These are phyloP conservation scores for Fomitopsis palustris DNA, from an alignment of 1,284 basidiomycete genomes.

Conservation along the genomic window DNA sequence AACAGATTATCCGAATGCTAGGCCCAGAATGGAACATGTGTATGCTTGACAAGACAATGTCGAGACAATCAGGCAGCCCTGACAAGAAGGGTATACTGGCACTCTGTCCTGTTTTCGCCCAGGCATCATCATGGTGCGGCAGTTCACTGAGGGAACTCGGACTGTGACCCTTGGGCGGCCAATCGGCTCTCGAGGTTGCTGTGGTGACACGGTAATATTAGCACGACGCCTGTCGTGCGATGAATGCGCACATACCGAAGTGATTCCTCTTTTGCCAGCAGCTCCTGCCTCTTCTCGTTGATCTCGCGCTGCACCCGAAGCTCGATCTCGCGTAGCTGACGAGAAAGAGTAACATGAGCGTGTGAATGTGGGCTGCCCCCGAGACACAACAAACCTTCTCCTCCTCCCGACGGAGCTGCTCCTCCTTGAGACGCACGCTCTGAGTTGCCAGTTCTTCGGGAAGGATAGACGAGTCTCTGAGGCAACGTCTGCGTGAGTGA, in stretches of 20 bases:
- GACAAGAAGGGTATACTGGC: constrained; percentile 27
- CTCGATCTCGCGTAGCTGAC: constrained; percentile 92
- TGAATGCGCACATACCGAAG: constrained; percentile 53
- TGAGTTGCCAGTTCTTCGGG: constrained; percentile 97
- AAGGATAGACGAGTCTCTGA: constrained; percentile 81
- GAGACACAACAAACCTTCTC: constrained; percentile 66
- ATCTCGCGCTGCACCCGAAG: constrained; percentile 98
- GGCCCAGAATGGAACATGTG: constrained; percentile 16
- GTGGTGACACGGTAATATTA: constrained; percentile 13
- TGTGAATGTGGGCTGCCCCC: not conserved
- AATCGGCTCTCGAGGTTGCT: constrained; percentile 89
- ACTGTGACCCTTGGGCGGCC: constrained; percentile 69
- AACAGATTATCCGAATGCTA: constrained; percentile 24
- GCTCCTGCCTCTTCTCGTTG: constrained; percentile 96
- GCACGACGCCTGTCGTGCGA: constrained; percentile 1
- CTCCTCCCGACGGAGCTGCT: constrained; percentile 96
- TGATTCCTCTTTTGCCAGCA: constrained; percentile 91
- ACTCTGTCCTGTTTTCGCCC: constrained; percentile 20
- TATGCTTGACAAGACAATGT: constrained; percentile 10
- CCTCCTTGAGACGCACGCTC: constrained; percentile 96
- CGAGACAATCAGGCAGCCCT: constrained; percentile 15
- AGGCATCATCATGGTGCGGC: constrained; percentile 5
- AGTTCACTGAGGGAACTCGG: constrained; percentile 31
- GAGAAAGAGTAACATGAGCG: constrained; percentile 11
- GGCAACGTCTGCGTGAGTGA: constrained; percentile 12